Evolutionary conservation across 164 flowering plant species (phyloP).

Genomic region (Pachysandra terminalis): DNA sequence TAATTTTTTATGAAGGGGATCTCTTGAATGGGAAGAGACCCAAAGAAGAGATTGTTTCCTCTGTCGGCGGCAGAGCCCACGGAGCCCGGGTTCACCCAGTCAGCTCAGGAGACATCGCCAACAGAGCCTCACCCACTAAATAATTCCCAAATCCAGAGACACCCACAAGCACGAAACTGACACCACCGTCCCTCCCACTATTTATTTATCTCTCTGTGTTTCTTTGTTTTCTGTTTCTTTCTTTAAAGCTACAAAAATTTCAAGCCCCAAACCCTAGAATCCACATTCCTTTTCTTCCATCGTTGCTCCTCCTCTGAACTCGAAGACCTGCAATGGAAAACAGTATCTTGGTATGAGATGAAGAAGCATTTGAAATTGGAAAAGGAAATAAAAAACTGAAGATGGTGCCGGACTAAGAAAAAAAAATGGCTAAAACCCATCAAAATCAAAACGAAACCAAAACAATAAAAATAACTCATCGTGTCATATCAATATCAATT

Average conservation of each 20-base stretch:
- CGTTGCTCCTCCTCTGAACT: conserved; percentile 21
- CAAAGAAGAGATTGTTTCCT: conserved; percentile 63
- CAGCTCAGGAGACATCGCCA: conserved; percentile 71
- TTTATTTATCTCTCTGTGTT: conserved; percentile 26
- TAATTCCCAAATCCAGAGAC: conserved; percentile 38
- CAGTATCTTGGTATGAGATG: conserved; percentile 79
- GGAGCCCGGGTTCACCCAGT: conserved; percentile 53
- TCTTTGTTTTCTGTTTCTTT: conserved; percentile 22
- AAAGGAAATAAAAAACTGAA: conserved; percentile 12
- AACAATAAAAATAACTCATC: too few species aligned
- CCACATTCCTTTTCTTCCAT: conserved; percentile 20
- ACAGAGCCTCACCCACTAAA: conserved; percentile 49
- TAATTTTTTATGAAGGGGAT: conserved; percentile 33
- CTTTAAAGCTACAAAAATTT: conserved; percentile 26
- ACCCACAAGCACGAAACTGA: conserved; percentile 63
- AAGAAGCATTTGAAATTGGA: conserved; percentile 24
- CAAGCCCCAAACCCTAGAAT: conserved; percentile 45
- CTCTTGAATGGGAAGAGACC: conserved; percentile 53
- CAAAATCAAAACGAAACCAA: too few species aligned
- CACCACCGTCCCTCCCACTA: conserved; percentile 28
- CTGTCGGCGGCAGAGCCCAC: conserved; percentile 71
- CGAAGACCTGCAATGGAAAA: conserved; percentile 55
- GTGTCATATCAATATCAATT: too few species aligned
- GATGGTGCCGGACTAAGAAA: background rate
- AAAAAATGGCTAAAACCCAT: too few species aligned